A percentile compares a stretch with the other conserved stretches of the same genome.
These are phyloP conservation scores for Chaetomium globosum DNA, from an alignment of 2,329 filamentous ascomycete genomes.

Conservation along the genomic window DNA sequence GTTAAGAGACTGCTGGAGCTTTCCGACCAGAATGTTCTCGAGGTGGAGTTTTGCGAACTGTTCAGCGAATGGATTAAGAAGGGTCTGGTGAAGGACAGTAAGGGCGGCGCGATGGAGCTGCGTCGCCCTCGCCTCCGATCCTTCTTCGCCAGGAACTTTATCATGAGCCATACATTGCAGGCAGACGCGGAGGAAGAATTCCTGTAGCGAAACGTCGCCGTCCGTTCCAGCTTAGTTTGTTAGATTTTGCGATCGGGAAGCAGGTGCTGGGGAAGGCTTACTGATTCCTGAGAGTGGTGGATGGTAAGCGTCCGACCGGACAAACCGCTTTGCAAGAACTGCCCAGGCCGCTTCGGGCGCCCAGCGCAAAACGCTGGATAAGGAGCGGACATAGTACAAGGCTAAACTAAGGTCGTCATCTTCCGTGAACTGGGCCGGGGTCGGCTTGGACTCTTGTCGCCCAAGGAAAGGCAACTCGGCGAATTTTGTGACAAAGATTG, in stretches of 20 bases:
- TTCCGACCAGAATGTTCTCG: slow-evolving; percentile 70
- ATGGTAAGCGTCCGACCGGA: slow-evolving; percentile 52
- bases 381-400: slow-evolving; percentile 73
- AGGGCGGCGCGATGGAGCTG: slow-evolving; percentile 73
- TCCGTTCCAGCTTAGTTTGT: slow-evolving; percentile 53
- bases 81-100: slow-evolving; percentile 69
- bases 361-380: slow-evolving; percentile 72
- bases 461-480: slow-evolving; percentile 58
- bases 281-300: slow-evolving; percentile 52
- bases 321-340: slow-evolving; percentile 65
- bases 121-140: slow-evolving; percentile 56
- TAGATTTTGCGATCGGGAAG: slow-evolving; percentile 28
- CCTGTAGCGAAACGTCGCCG: slow-evolving; percentile 63
- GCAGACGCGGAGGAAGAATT: slow-evolving; percentile 68
- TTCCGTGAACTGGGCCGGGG: slow-evolving; percentile 47
- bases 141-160: slow-evolving; percentile 42
- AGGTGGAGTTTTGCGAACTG: slow-evolving; percentile 65
- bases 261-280: slow-evolving; percentile 47
- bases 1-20: slow-evolving; percentile 63
- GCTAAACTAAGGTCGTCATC: slow-evolving; percentile 75
- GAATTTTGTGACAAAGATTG: slow-evolving; percentile 62
- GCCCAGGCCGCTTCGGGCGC: slow-evolving; percentile 71
- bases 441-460: slow-evolving; percentile 37
- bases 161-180: slow-evolving; percentile 61
- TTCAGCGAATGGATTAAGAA: slow-evolving; percentile 64